Evolutionary conservation across 257 asterid genomes (phyloP).

Genomic region (Solanum ossicruentum): DNA sequence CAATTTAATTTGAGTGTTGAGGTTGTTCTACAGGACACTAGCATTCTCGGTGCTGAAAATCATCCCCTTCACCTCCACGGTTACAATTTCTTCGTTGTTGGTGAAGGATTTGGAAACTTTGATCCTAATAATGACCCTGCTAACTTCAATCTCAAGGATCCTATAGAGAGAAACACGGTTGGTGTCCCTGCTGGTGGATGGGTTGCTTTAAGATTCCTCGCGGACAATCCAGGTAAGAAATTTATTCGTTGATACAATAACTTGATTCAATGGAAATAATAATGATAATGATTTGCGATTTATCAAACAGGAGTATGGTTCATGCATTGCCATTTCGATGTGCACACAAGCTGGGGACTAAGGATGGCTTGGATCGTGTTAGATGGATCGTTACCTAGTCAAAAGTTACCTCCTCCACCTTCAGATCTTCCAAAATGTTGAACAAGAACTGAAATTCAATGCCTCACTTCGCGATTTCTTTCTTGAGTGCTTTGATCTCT

Average conservation of each 20-base stretch:
- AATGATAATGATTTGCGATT: not conserved
- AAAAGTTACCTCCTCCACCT: conserved; percentile 56
- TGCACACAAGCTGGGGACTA: conserved; percentile 67
- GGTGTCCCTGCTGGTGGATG: conserved; percentile 72
- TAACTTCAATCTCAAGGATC: conserved; percentile 50
- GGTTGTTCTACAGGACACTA: conserved; percentile 49
- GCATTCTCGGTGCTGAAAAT: conserved; percentile 62
- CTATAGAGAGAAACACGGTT: conserved; percentile 54
- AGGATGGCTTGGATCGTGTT: conserved; percentile 59
- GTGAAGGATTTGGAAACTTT: conserved; percentile 52
- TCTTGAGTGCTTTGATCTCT: conserved; percentile 1
- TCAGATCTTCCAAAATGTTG: conserved; percentile 60
- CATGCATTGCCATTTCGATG: conserved; percentile 65
- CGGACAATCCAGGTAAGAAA: conserved; percentile 50
- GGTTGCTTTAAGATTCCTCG: conserved; percentile 53
- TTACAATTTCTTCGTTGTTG: conserved; percentile 52
- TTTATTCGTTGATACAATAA: not conserved
- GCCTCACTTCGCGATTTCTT: not conserved
- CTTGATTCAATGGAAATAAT: not conserved
- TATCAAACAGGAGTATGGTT: conserved; percentile 46
- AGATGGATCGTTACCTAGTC: conserved; percentile 38
- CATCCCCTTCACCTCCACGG: conserved; percentile 80
- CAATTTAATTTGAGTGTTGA: conserved; percentile 53
- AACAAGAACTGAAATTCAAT: not conserved
- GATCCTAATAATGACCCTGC: conserved; percentile 36